Percentiles rank a stretch among this genome's conserved stretches.
Conservation (phyloP, 805 yeast genomes). For the Suhomyces xylopsoci region DNA sequence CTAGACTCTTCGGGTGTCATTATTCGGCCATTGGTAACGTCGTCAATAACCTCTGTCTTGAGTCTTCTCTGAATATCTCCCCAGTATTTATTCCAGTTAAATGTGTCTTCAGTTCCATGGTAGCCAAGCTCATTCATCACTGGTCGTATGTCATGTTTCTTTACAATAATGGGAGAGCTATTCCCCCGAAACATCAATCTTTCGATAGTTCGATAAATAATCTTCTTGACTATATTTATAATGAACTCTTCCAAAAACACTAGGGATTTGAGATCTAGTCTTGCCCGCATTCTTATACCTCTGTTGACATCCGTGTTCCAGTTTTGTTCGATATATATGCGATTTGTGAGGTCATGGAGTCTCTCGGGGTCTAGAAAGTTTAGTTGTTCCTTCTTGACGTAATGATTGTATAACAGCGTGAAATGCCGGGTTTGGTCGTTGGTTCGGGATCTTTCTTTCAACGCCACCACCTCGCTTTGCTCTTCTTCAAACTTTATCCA, state of each 20-base stretch:
- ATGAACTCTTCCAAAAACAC: constrained; percentile 11
- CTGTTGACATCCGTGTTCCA: not conserved
- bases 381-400: not conserved
- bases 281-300: not conserved
- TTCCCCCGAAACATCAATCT: not conserved
- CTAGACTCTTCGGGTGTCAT: constrained; percentile 6
- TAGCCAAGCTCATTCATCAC: constrained; percentile 3
- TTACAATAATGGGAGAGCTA: not conserved
- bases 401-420: not conserved
- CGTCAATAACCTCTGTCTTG: constrained; percentile 6
- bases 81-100: constrained; percentile 10
- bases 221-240: constrained; percentile 1
- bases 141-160: not conserved
- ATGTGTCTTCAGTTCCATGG: not conserved
- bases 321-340: not conserved
- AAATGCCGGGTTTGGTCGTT: constrained; percentile 7
- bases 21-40: constrained; percentile 5
- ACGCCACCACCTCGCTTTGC: constrained; percentile 24
- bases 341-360: not conserved
- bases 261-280: constrained; percentile 4
- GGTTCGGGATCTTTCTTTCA: constrained; percentile 14
- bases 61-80: constrained; percentile 3
- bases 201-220: constrained; percentile 5
- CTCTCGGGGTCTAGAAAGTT: not conserved
- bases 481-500: constrained; percentile 45